Evolutionary conservation across 352 stramenopile species (phyloP), one percentile per base, ranked within the genome.

Genomic region (Pythium grandisporangium): DNA sequence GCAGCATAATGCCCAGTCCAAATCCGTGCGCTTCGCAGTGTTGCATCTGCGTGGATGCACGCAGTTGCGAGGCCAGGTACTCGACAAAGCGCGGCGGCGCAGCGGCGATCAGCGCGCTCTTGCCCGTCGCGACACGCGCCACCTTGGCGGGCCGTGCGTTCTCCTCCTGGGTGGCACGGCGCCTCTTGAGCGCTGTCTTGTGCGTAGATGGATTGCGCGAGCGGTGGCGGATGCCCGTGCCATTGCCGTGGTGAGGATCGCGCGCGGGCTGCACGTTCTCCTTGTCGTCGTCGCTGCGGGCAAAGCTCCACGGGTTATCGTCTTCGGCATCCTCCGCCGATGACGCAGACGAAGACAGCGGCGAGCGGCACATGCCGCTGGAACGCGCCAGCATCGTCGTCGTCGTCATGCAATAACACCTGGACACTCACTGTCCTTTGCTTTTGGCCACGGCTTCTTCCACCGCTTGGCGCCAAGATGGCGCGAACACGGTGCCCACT

Each of bases 1-100:
- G 58, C 23, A 88, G 53, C 33, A 91, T 66, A 46, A 56, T 67
- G 8, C 72, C 77, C 42, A 80, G 74, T 6, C 66, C 70, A 21
- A 60, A 58, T 6, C 70, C 72, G 46, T 77, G 70, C 42, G 80
- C 69, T 2, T 44, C 49, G 16, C 66, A 63, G 29, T 70, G 47
- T 35, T 66, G 69, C 29, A 54, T 38, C 41, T 91, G 77, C 11
- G 70, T 58, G 11, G 51, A 36, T 16, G 52, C 57, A 11, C 63
- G 61, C 40, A 91, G 48, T 30, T 85, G 64, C 17, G 72, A 51
- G 2, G 51, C 37, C 22, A 91, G 51, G 45, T 84, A 86, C 45
- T 69, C 55, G 21, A 77, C 60, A 30, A 82, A 73, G 17, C 65
- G 54, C 37, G 52, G 49, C 19, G 75, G 58, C 4, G 67, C 71